These are phyloP conservation scores for Malassezia vespertilionis DNA, from an alignment of 1,284 basidiomycete genomes.

Conservation along the genomic window DNA sequence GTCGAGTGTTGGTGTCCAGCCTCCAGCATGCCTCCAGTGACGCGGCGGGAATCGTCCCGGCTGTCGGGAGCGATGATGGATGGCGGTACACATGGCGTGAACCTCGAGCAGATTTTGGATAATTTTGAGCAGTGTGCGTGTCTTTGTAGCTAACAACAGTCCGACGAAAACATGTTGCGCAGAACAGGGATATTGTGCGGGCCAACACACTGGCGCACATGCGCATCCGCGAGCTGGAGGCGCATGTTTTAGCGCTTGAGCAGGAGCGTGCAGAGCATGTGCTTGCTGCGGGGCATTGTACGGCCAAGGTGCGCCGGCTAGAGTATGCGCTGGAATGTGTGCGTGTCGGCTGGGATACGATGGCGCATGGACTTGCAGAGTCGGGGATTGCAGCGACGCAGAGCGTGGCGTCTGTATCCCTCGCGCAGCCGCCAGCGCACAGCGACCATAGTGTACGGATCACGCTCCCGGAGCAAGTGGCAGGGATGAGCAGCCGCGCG, in stretches of 20 bases:
- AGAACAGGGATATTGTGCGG: conserved; percentile 44
- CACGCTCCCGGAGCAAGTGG: no score
- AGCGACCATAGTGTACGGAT: conserved; percentile 5
- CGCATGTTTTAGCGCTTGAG: conserved; percentile 31
- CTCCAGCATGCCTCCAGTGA: conserved; percentile 12
- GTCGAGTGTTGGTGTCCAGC: conserved; percentile 17
- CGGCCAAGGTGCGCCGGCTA: conserved; percentile 23
- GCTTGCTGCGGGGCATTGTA: conserved; percentile 17
- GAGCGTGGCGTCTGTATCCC: neutral
- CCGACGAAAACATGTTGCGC: conserved; percentile 40
- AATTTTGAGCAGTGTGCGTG: conserved; percentile 36
- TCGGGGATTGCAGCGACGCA: conserved; percentile 4
- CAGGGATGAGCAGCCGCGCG: no score
- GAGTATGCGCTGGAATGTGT: conserved; percentile 28
- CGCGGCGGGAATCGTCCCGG: conserved; percentile 17
- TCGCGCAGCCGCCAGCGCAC: neutral
- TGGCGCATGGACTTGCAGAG: conserved; percentile 24
- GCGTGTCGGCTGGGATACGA: conserved; percentile 32
- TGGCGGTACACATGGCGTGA: conserved; percentile 2
- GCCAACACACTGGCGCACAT: conserved; percentile 32
- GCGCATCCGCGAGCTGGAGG: conserved; percentile 39
- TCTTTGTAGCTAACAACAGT: conserved; percentile 16
- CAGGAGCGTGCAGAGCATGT: conserved; percentile 25
- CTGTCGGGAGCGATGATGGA: conserved; percentile 16
- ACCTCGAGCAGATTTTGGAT: conserved; percentile 37